phyloP scores from a whole-genome alignment of 2,329 filamentous ascomycete species.

The Arthrobotrys iridis region DNA sequence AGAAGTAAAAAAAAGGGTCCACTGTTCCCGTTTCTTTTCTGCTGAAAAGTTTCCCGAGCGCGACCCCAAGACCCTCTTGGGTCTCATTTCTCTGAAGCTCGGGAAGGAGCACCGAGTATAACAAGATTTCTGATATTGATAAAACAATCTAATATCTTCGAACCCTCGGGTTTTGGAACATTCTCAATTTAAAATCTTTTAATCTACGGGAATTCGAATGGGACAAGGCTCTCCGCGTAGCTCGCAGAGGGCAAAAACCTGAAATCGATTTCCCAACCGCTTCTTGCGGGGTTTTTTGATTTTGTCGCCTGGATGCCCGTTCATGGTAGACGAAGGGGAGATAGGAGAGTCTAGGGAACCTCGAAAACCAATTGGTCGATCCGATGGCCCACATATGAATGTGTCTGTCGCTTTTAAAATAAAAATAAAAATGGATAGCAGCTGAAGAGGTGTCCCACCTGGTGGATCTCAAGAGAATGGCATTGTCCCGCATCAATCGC shows the following conservation, averaged over 20 bases:
- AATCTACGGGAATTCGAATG: constrained; percentile 9
- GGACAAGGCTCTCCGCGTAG: constrained; percentile 13
- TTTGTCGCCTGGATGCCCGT: constrained; percentile 12
- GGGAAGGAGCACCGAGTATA: not conserved
- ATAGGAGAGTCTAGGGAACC: constrained; percentile 3
- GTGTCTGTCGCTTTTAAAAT: no score
- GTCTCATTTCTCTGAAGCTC: not conserved
- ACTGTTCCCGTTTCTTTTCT: not conserved
- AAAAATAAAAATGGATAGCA: constrained; percentile 14
- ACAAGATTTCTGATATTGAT: constrained; percentile 2
- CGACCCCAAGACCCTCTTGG: not conserved
- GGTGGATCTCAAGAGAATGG: constrained; percentile 14
- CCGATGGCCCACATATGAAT: not conserved
- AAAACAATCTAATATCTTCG: no score
- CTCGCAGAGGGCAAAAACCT: not conserved
- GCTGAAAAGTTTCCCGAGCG: not conserved
- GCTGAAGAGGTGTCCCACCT: not conserved
- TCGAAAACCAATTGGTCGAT: not conserved
- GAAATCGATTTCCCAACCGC: not conserved
- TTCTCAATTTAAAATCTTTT: not conserved
- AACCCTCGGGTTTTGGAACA: constrained; percentile 10
- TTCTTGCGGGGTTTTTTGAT: not conserved
- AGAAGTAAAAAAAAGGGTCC: not conserved
- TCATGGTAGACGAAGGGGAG: not conserved
- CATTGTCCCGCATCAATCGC: constrained; percentile 7